Evolutionary conservation across 2,329 filamentous ascomycete genomes (phyloP), one percentile per base, ranked within the genome.

Genomic region (Aspergillus udagawae): DNA sequence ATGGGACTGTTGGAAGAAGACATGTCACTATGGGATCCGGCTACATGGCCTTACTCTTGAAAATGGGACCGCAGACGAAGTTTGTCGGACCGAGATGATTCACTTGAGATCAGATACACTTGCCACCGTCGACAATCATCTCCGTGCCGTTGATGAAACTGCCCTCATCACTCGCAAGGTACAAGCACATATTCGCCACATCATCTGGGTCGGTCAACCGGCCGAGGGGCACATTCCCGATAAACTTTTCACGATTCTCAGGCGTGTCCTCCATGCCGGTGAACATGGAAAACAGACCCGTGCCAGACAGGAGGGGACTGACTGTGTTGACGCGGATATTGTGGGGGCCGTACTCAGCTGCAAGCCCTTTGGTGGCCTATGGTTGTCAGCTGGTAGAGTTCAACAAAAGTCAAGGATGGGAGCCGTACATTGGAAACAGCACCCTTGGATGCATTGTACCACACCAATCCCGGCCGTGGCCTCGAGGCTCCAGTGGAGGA

Each of bases 321-420:
- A 92, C 84, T 1, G 83, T 82, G 61, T 91, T 91, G 65, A 92
- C 86, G 0, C 88, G 83, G 61, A 92, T 90, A 63, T 89, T 82
- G 54, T 89, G 82, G 0, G 84, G 81, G 0, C 86, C 89, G 64
- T 88, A 92, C 70, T 92, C 89, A 1, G 88, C 85, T 0, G 88
- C 89, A 62, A 92, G 79, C 10, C 82, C 82, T 73, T 85, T 86
- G 2, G 84, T 86, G 9, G 83, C 84, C 75, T 83, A n/a, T 20
- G 23, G 51, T 17, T 54, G 51, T 12, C 14, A 29, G 38, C 9
- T 14, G 20, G 14, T 25, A 14, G 21, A 20, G 12, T 27, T 27
- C 2, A 10, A 29, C 0, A 25, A 53, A n/a, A 10, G n/a, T 14
- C 17, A 35, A 1, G 27, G 12, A 49, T 27, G 8, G 42, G 27